phyloP scores from a whole-genome alignment of 2,329 filamentous ascomycete species.

The Cladosporium sp. region DNA sequence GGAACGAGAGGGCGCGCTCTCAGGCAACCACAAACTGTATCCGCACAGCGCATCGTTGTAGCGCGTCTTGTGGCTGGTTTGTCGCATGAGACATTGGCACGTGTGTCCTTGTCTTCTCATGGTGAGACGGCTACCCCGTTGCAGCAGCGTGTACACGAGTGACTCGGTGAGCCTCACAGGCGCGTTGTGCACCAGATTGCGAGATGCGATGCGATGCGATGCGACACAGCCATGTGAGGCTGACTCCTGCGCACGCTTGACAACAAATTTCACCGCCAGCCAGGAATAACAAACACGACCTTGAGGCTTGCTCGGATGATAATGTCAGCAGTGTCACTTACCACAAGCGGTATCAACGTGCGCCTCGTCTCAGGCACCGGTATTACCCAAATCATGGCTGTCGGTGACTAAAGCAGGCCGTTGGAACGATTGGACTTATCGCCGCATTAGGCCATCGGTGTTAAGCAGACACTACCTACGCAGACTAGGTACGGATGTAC shows the following conservation, averaged over 20 bases:
- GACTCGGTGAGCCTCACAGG: neutral
- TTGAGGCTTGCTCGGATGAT: neutral
- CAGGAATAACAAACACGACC: neutral
- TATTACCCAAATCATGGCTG: constrained; percentile 2
- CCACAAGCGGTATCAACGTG: constrained; percentile 3
- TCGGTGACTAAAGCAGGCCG: constrained; percentile 3
- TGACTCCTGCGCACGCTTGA: constrained; percentile 2
- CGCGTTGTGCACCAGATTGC: neutral
- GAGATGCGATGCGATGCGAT: neutral
- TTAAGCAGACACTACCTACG: constrained; percentile 1
- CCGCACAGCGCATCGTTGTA: constrained; percentile 9
- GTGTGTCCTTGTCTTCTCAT: constrained; percentile 1
- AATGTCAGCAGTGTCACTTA: constrained; percentile 6
- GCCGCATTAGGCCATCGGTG: constrained; percentile 5
- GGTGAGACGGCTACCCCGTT: constrained; percentile 7
- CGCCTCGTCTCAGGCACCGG: constrained; percentile 6
- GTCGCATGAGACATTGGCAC: constrained; percentile 2
- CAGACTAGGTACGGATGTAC: neutral
- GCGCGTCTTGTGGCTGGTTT: neutral
- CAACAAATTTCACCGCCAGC: neutral
- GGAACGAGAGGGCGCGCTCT: neutral
- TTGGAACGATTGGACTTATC: neutral
- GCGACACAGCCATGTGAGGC: constrained; percentile 7
- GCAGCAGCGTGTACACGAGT: neutral
- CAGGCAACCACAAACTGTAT: constrained; percentile 11